phyloP scores from a whole-genome alignment of 768 basidiomycete genomes.

The Termitomyces eurrhizus region DNA sequence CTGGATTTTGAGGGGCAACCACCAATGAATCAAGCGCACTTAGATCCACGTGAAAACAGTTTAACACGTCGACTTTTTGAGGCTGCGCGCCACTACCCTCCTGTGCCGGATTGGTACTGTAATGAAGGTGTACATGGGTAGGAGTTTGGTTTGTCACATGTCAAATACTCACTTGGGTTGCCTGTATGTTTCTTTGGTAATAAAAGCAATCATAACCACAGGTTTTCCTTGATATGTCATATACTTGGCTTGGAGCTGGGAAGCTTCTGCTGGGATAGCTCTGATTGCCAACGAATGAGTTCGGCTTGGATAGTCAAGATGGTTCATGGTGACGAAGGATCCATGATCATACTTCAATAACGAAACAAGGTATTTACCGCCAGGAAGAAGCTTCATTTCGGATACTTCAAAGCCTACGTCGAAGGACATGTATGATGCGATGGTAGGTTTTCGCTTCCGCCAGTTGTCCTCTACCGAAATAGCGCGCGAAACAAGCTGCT shows the following conservation, averaged over 20 bases:
- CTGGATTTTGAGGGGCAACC: background rate
- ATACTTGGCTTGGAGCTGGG: conserved; percentile 57
- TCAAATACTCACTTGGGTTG: too few relatives aligned
- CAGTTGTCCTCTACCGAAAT: conserved; percentile 61
- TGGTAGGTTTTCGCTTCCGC: conserved; percentile 36
- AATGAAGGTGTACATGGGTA: too few relatives aligned
- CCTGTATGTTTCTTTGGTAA: too few relatives aligned
- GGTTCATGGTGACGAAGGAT: conserved; percentile 42
- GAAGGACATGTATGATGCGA: conserved; percentile 13
- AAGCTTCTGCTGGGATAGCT: conserved; percentile 48
- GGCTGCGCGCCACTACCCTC: too few relatives aligned
- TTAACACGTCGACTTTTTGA: conserved; percentile 15
- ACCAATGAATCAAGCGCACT: conserved; percentile 39
- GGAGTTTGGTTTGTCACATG: too few relatives aligned
- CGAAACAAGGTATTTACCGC: conserved; percentile 64
- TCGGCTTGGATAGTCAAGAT: conserved; percentile 32
- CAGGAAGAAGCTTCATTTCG: conserved; percentile 34
- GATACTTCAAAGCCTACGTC: conserved; percentile 27
- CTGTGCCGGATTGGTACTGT: too few relatives aligned
- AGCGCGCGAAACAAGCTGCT: conserved; percentile 58
- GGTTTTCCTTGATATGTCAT: too few relatives aligned
- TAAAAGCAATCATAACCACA: too few relatives aligned
- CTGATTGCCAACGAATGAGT: conserved; percentile 45
- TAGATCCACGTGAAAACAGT: conserved; percentile 37
- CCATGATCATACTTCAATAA: conserved; percentile 33